Evolutionary conservation across 768 basidiomycete genomes (phyloP).

Genomic region (Suillus decipiens): DNA sequence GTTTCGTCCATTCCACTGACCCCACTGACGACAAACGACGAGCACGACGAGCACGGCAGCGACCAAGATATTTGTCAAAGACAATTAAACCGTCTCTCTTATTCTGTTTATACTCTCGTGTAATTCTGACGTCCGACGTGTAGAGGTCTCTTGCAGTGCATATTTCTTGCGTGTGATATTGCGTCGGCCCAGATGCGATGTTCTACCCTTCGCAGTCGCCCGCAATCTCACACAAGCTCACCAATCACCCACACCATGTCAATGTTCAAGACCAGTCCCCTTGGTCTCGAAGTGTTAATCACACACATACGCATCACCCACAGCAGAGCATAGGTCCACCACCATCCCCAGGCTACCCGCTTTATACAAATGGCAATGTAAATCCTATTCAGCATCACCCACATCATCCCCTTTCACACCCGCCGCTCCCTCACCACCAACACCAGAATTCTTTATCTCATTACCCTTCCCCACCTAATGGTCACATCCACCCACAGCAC

Average conservation of each 20-base stretch:
- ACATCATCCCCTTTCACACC: conserved; percentile 48
- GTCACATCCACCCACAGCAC: conserved; percentile 59
- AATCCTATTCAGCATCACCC: conserved; percentile 63
- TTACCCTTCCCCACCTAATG: conserved; percentile 78
- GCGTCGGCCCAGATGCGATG: conserved; percentile 53
- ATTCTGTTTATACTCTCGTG: conserved; percentile 6
- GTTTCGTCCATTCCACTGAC: background rate
- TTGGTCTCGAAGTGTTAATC: conserved; percentile 50
- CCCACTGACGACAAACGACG: conserved; percentile 20
- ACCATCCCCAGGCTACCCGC: conserved; percentile 71
- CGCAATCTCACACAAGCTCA: conserved; percentile 74
- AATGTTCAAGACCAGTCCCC: conserved; percentile 66
- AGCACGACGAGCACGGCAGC: conserved; percentile 13
- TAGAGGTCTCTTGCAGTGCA: conserved; percentile 2
- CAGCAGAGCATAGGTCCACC: conserved; percentile 58
- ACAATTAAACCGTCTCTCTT: conserved; percentile 22
- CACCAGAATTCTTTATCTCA: conserved; percentile 81
- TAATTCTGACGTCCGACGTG: conserved; percentile 2
- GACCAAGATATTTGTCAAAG: conserved; percentile 17
- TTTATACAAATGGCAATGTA: conserved; percentile 72
- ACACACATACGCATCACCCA: conserved; percentile 47
- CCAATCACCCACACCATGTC: conserved; percentile 43
- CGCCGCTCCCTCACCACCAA: conserved; percentile 65
- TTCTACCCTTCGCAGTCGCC: conserved; percentile 87
- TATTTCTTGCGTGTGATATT: conserved; percentile 10